These are phyloP conservation scores for Phytophthora aleatoria DNA, from an alignment of 352 stramenopile genomes.

Conservation along the genomic window DNA sequence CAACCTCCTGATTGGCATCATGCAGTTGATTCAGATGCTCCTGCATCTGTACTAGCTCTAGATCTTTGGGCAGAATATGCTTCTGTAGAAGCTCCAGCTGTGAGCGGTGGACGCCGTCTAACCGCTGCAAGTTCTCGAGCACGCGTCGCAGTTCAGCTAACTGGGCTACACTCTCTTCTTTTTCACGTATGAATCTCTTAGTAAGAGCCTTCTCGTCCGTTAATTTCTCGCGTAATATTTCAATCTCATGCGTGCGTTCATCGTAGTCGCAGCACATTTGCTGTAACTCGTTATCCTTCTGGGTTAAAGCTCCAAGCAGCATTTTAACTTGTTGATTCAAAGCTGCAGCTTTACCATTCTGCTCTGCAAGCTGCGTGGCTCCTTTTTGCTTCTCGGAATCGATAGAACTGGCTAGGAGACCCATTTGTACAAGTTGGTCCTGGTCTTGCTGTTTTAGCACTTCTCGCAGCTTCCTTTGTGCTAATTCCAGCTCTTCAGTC, in stretches of 20 bases:
- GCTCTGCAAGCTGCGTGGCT: constrained; percentile 42
- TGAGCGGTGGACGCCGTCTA: constrained; percentile 76
- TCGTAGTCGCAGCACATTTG: constrained; percentile 37
- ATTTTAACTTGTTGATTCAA: constrained; percentile 77
- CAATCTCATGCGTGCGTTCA: constrained; percentile 35
- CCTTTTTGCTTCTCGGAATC: constrained; percentile 51
- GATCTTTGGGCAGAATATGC: constrained; percentile 72
- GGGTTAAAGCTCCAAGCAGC: constrained; percentile 57
- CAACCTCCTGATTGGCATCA: constrained; percentile 68
- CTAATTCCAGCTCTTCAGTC: constrained; percentile 44
- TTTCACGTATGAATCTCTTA: constrained; percentile 44
- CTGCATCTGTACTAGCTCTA: constrained; percentile 68
- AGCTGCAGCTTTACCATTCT: constrained; percentile 57
- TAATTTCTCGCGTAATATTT: constrained; percentile 41
- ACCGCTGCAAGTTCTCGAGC: constrained; percentile 58
- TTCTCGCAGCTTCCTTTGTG: constrained; percentile 49
- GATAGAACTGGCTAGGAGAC: constrained; percentile 48
- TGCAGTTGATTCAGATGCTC: constrained; percentile 63
- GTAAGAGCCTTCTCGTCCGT: constrained; percentile 37
- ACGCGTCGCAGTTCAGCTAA: constrained; percentile 47
- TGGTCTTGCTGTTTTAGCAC: constrained; percentile 63
- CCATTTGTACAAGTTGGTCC: constrained; percentile 67
- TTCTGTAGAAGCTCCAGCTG: constrained; percentile 76
- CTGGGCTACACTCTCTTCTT: constrained; percentile 36
- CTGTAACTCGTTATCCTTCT: constrained; percentile 64